A percentile compares a stretch with the other conserved stretches of the same genome.
Conservation (phyloP, 257 asterid species). For the Solanum ahanhuiri region DNA sequence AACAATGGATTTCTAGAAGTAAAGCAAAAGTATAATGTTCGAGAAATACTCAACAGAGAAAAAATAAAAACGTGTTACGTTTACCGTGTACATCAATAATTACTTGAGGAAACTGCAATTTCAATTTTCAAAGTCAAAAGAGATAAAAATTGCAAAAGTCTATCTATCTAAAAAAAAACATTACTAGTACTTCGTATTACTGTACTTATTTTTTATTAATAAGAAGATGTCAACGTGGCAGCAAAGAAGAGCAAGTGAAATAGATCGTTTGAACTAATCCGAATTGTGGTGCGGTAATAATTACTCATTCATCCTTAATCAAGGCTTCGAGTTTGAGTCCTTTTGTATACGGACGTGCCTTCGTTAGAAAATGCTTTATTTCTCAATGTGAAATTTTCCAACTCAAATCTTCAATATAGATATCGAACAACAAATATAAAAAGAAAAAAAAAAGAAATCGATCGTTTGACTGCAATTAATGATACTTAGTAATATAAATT, state of each 20-base stretch:
- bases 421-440: too few species aligned
- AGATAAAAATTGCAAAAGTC: neutral
- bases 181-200: neutral
- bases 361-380: too few species aligned
- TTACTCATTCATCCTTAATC: too few species aligned
- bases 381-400: rapidly evolving
- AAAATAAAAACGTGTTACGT: neutral
- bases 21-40: neutral
- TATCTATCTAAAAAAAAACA: neutral
- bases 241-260: neutral
- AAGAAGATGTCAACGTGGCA: neutral
- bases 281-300: too few species aligned
- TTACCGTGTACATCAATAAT: neutral
- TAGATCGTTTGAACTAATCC: neutral
- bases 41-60: neutral
- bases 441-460: neutral
- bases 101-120: neutral
- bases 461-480: neutral
- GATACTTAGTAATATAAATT: neutral
- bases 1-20: neutral
- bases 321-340: rapidly evolving
- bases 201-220: too few species aligned
- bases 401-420: too few species aligned
- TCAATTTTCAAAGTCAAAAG: neutral
- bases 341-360: too few species aligned